Conservation (phyloP, 202 grass and related monocot species). For the Panicum hallii region DNA sequence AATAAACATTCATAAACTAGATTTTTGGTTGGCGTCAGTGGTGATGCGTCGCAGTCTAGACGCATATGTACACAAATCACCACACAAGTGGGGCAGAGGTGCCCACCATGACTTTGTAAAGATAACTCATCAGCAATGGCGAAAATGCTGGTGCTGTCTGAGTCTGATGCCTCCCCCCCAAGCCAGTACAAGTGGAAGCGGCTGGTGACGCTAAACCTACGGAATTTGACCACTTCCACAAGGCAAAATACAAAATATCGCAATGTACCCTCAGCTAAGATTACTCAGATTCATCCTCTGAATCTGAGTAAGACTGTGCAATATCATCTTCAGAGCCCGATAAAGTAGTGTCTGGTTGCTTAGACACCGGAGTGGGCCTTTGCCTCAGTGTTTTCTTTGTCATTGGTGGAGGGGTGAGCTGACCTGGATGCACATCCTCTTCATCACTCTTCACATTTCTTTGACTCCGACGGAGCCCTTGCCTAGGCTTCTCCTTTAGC, state of each 20-base stretch:
- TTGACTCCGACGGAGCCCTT: constrained; percentile 57
- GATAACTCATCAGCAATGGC: not conserved
- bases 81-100: not conserved
- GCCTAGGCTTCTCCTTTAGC: constrained; percentile 29
- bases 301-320: constrained; percentile 26
- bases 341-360: constrained; percentile 18
- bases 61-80: constrained; percentile 56
- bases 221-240: not conserved
- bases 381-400: constrained; percentile 63
- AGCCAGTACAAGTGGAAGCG: constrained; percentile 30
- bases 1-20: constrained; percentile 8
- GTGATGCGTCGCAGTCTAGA: constrained; percentile 2
- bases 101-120: not conserved
- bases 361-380: constrained; percentile 55
- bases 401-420: constrained; percentile 50
- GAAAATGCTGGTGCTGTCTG: constrained; percentile 17
- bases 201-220: constrained; percentile 20
- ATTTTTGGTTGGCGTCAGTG: not conserved
- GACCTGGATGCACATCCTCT: constrained; percentile 15
- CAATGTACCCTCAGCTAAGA: constrained; percentile 13
- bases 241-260: constrained; percentile 7
- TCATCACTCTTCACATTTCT: constrained; percentile 52
- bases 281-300: constrained; percentile 46
- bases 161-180: constrained; percentile 2
- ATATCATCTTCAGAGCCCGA: constrained; percentile 54